Base-by-base conservation (phyloP, 1,284 basidiomycete genomes). In the Austroboletus niveus region DNA sequence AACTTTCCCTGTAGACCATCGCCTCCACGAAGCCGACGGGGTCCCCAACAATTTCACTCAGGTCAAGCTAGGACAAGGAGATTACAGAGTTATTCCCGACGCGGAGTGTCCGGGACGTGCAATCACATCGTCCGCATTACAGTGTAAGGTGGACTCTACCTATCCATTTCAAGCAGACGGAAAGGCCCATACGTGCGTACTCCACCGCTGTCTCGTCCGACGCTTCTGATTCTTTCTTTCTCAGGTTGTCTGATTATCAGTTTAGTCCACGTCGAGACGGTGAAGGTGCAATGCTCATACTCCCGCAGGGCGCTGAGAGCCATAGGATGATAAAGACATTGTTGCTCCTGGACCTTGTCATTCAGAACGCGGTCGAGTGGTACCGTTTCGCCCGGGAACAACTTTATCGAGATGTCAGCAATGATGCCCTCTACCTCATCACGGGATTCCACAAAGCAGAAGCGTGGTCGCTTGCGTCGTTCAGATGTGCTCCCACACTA, bases 21-120 rank as follows among this genome's bases (percentile, higher is more conserved):
- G 12, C 9, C 46, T 58, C 22, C 48, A 56, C 39, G n/a, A n/a
- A 22, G 39, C 41, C 15, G 34, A 32, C 5, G 49, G 57, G 6
- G 49, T 59, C 11, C 59, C 59, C 1, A 31, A 52, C 4, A 51
- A 42, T 35, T 54, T 54, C 17, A 17, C 27, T 1, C 36, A 38
- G 22, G 32, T 52, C 12, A 7, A 22, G 4, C 17, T 48, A 15
- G 17, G 15, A 9, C 11, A 31, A 22, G 41, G 14, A 20, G 52
- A 50, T 11, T 17, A 15, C 14, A 30, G 35, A 11, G 12, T 29
- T 3, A 20, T 12, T 47, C 34, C 17, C 14, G 11, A 24, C 38
- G 32, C 30, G 3, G 53, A 52, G 38, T 36, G 15, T 22, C 27
- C 31, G 20, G 53, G 49, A 5, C 32, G 9, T 10, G 53, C 47